phyloP scores from a whole-genome alignment of 768 basidiomycete genomes.

The Nidularia sp. region DNA sequence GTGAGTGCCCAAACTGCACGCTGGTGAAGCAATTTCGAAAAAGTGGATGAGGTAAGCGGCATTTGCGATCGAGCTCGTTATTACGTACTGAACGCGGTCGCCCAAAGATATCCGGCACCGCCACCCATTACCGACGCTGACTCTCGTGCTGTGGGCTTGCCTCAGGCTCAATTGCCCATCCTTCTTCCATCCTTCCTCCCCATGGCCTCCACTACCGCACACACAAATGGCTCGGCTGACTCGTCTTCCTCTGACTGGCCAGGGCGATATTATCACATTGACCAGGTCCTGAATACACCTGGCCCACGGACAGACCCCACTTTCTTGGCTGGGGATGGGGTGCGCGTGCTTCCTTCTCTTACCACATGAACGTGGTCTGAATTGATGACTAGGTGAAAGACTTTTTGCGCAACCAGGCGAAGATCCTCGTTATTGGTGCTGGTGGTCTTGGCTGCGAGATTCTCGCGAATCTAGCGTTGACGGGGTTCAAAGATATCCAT shows the following conservation, averaged over 20 bases:
- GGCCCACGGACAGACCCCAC: constrained; percentile 89
- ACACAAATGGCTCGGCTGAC: constrained; percentile 9
- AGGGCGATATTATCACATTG: constrained; percentile 74
- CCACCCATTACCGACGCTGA: not conserved
- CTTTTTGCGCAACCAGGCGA: constrained; percentile 79
- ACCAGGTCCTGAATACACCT: constrained; percentile 79
- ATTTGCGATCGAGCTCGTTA: too few relatives aligned
- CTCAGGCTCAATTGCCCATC: not conserved
- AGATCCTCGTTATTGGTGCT: constrained; percentile 96
- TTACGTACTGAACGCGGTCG: constrained; percentile 15
- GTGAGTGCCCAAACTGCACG: too few relatives aligned
- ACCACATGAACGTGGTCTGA: not conserved
- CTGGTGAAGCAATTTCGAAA: too few relatives aligned
- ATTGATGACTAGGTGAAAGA: constrained; percentile 63
- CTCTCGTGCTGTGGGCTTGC: not conserved
- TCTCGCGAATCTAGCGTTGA: constrained; percentile 90
- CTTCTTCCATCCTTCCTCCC: not conserved
- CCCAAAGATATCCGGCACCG: not conserved
- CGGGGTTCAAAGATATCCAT: constrained; percentile 97
- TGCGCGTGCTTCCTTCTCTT: constrained; percentile 26
- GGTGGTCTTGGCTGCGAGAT: constrained; percentile 98
- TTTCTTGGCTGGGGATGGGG: constrained; percentile 79
- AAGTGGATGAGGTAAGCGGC: too few relatives aligned
- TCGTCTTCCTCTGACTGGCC: constrained; percentile 33
- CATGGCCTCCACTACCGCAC: constrained; percentile 11